These are phyloP conservation scores for Melanogaster broomeanus DNA, from an alignment of 768 basidiomycete genomes.

Conservation along the genomic window DNA sequence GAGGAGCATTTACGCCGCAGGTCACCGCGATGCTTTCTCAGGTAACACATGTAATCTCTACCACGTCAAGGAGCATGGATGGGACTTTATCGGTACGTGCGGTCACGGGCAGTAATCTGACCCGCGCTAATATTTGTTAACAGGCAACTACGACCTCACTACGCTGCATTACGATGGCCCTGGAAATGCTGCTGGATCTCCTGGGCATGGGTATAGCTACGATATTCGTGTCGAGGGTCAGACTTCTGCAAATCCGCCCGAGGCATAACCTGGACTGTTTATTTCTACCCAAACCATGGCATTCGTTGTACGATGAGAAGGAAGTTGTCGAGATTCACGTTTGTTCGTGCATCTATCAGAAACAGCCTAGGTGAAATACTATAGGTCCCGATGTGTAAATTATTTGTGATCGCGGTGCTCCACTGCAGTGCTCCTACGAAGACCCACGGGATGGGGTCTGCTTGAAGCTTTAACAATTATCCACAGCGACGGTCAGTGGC, in stretches of 20 bases:
- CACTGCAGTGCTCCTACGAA: neutral
- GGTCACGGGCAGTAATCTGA: neutral
- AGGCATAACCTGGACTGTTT: slow-evolving; percentile 23
- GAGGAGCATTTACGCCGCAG: slow-evolving; percentile 94
- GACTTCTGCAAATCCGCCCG: slow-evolving; percentile 52
- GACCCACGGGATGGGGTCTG: neutral
- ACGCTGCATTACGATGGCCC: slow-evolving; percentile 91
- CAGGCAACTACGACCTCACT: slow-evolving; percentile 92
- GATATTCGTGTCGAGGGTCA: slow-evolving; percentile 65
- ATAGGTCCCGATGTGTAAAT: too few relatives aligned
- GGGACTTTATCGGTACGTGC: slow-evolving; percentile 91
- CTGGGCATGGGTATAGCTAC: slow-evolving; percentile 78
- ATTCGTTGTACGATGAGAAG: neutral
- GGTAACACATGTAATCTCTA: slow-evolving; percentile 96
- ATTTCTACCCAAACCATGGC: slow-evolving; percentile 17
- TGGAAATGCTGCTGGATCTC: slow-evolving; percentile 62
- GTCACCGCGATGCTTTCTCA: slow-evolving; percentile 95
- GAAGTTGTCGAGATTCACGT: neutral
- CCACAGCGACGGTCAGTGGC: neutral
- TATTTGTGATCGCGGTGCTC: too few relatives aligned
- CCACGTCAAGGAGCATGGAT: slow-evolving; percentile 92
- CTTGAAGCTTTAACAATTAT: neutral
- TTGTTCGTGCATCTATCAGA: neutral
- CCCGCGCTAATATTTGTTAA: slow-evolving; percentile 10
- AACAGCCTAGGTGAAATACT: neutral